Percentiles rank a stretch among this genome's conserved stretches.
Evolutionary conservation across 2,329 filamentous ascomycete genomes (phyloP).

Genomic region (Alternaria alternata): DNA sequence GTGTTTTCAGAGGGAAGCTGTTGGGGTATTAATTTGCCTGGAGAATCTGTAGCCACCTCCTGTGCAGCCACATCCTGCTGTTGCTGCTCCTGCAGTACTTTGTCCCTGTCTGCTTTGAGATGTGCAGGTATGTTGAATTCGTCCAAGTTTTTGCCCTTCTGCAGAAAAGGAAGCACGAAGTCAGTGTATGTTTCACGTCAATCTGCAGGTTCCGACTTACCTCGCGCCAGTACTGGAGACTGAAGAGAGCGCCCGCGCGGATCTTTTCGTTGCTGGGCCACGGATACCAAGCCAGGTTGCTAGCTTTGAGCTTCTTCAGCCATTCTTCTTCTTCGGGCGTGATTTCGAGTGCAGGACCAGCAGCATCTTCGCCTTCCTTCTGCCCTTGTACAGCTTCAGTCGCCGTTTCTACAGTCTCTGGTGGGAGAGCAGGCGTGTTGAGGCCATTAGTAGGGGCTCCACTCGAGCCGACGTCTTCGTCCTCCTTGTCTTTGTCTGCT

Average conservation of each 20-base stretch:
- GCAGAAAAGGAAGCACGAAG: background rate
- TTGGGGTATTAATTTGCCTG: background rate
- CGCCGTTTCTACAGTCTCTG: slow-evolving; percentile 28
- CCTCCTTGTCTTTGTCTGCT: slow-evolving; percentile 29
- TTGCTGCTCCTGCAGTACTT: slow-evolving; percentile 1
- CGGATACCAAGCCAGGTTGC: slow-evolving; percentile 66
- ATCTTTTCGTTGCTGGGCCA: slow-evolving; percentile 80
- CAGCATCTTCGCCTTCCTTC: slow-evolving; percentile 22
- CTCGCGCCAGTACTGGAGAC: slow-evolving; percentile 35
- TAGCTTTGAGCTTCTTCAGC: slow-evolving; percentile 43
- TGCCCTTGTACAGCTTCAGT: slow-evolving; percentile 31
- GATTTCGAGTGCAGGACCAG: slow-evolving; percentile 27
- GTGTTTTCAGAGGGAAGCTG: slow-evolving; percentile 4
- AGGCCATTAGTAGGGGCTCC: slow-evolving; percentile 39
- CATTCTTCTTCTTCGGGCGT: slow-evolving; percentile 46
- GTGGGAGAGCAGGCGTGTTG: slow-evolving; percentile 40
- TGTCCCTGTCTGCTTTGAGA: slow-evolving; percentile 30
- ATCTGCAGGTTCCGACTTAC: background rate
- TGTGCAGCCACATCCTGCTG: background rate
- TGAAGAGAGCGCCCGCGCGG: slow-evolving; percentile 67
- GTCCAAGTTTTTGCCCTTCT: slow-evolving; percentile 28
- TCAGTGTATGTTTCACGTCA: background rate
- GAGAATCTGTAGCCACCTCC: background rate
- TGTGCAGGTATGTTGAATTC: slow-evolving; percentile 33
- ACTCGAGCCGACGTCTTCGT: slow-evolving; percentile 30